Conservation (phyloP, 2,329 filamentous ascomycete genomes). For the Clarireedia hainanense region DNA sequence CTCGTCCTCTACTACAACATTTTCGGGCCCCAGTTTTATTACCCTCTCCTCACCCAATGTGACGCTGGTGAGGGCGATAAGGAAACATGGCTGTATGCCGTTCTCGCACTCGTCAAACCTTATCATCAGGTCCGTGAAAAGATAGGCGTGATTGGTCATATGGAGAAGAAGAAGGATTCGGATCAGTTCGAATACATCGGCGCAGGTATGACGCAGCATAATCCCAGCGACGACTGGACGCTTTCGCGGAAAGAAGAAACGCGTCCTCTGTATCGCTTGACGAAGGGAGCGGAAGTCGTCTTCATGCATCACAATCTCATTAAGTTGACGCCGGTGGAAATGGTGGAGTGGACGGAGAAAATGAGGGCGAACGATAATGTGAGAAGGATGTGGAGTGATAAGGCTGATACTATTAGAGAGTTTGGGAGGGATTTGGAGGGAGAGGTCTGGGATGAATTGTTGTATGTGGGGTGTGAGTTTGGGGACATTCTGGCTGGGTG, state of each 20-base stretch:
- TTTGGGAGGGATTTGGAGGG: constrained; percentile 8
- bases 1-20: constrained; percentile 43
- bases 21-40: constrained; percentile 38
- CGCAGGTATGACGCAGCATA: constrained; percentile 5
- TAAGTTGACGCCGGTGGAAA: constrained; percentile 2
- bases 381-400: constrained; percentile 7
- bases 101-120: constrained; percentile 31
- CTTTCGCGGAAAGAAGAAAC: background rate
- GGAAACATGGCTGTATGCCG: constrained; percentile 41
- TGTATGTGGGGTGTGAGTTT: constrained; percentile 2
- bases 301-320: constrained; percentile 9
- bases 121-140: constrained; percentile 33
- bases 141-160: background rate
- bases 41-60: constrained; percentile 35
- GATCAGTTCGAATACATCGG: background rate
- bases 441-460: constrained; percentile 3
- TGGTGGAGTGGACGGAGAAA: background rate
- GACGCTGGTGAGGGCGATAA: constrained; percentile 41
- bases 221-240: constrained; percentile 1
- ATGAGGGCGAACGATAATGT: background rate
- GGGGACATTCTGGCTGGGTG: background rate
- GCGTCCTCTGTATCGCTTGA: background rate
- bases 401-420: background rate
- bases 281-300: background rate
- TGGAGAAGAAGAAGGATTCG: background rate